These are phyloP conservation scores for Immersiporthe knoxdaviesiana DNA, from an alignment of 2,329 filamentous ascomycete species.

Conservation along the genomic window DNA sequence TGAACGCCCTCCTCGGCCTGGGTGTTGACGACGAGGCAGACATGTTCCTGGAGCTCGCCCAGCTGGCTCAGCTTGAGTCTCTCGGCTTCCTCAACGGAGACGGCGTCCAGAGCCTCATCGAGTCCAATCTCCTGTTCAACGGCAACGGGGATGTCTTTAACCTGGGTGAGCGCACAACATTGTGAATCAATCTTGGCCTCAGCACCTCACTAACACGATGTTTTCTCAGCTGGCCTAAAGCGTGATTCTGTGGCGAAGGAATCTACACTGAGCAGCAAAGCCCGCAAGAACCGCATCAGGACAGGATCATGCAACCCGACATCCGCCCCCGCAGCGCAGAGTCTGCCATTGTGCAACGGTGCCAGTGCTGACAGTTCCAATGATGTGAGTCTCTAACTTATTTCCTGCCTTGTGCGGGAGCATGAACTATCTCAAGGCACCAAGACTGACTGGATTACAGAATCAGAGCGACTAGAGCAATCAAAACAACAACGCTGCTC, in stretches of 20 bases:
- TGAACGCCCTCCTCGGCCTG: conserved; percentile 34
- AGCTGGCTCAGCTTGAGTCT: conserved; percentile 39
- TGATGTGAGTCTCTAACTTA: neutral
- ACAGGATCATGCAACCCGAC: conserved; percentile 22
- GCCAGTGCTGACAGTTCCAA: neutral
- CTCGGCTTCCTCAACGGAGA: conserved; percentile 36
- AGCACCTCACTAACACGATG: conserved; percentile 21
- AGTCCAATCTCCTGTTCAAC: conserved; percentile 33
- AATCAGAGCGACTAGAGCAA: neutral
- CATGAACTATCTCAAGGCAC: neutral
- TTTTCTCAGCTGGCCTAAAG: conserved; percentile 37
- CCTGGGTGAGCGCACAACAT: conserved; percentile 25
- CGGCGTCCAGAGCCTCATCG: conserved; percentile 37
- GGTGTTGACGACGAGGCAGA: conserved; percentile 36
- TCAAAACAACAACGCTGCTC: neutral
- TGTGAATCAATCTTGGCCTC: neutral
- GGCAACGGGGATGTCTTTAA: conserved; percentile 31
- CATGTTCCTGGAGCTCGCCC: conserved; percentile 40
- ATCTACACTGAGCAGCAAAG: conserved; percentile 34
- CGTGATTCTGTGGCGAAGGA: conserved; percentile 35
- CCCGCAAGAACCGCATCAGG: conserved; percentile 33
- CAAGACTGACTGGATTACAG: neutral
- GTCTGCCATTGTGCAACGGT: conserved; percentile 10
- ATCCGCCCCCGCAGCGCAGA: conserved; percentile 9
- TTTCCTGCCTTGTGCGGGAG: neutral